These are phyloP conservation scores for Candida albicans DNA, from an alignment of 1,139 yeast genomes.

Conservation along the genomic window DNA sequence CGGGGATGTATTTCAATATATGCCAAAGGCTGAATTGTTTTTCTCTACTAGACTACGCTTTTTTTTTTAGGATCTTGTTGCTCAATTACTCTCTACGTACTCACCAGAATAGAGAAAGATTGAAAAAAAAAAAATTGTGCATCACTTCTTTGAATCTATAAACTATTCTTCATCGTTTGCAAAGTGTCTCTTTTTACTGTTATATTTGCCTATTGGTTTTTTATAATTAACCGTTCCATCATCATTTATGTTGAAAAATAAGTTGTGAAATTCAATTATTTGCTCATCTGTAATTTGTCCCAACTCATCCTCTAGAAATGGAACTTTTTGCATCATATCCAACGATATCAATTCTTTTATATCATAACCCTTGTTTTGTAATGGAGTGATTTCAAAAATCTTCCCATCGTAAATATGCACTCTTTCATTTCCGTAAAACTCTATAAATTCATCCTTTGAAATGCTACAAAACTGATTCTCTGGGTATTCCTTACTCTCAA, in stretches of 20 bases:
- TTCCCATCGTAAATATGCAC: slow-evolving; percentile 11
- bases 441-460: slow-evolving; percentile 23
- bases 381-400: slow-evolving; percentile 33
- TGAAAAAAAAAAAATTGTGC: background rate
- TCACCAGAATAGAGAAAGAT: background rate
- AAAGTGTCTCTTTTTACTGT: slow-evolving; percentile 18
- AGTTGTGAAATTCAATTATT: slow-evolving; percentile 23
- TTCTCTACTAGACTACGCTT: background rate
- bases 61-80: background rate
- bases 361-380: slow-evolving; percentile 24
- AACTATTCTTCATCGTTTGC: background rate
- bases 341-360: slow-evolving; percentile 22
- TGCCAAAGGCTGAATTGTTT: too few species aligned
- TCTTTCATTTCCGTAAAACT: slow-evolving; percentile 31
- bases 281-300: slow-evolving; percentile 21
- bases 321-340: slow-evolving; percentile 21
- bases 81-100: background rate
- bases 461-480: slow-evolving; percentile 23
- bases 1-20: too few species aligned
- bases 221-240: slow-evolving; percentile 28
- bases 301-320: slow-evolving; percentile 20
- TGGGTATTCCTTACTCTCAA: slow-evolving; percentile 69
- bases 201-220: slow-evolving; percentile 22
- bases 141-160: background rate
- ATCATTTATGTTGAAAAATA: slow-evolving; percentile 33